Evolutionary conservation across 345 rosid genomes (phyloP).

Genomic region (Salix arbutifolia): DNA sequence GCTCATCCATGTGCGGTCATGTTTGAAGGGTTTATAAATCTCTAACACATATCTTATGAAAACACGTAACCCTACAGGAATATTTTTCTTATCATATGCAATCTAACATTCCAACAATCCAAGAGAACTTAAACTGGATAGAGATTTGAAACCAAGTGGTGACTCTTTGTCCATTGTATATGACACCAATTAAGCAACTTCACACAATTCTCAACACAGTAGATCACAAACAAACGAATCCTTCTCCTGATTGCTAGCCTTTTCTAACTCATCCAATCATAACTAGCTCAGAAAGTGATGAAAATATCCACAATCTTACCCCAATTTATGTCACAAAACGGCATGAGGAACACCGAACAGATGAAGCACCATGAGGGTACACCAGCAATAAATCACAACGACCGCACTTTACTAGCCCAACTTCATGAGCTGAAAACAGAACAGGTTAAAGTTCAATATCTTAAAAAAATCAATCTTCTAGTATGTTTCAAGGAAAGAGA

Average conservation of each 20-base stretch:
- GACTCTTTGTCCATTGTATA: background rate
- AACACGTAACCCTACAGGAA: background rate
- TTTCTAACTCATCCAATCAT: background rate
- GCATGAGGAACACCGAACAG: slow-evolving; percentile 82
- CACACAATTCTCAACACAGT: background rate
- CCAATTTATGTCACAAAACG: slow-evolving; percentile 60
- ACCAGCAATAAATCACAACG: slow-evolving; percentile 59
- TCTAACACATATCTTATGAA: background rate
- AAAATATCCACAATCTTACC: slow-evolving; percentile 40
- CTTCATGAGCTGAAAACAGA: slow-evolving; percentile 56
- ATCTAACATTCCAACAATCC: background rate
- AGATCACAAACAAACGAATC: background rate
- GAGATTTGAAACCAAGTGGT: background rate
- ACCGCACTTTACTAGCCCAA: slow-evolving; percentile 68
- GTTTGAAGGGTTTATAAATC: background rate
- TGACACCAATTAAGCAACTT: background rate
- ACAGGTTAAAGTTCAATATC: background rate
- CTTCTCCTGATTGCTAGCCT: background rate
- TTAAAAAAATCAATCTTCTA: background rate
- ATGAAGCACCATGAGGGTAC: slow-evolving; percentile 81
- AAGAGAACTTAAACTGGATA: background rate
- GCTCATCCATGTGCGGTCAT: background rate
- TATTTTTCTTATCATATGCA: background rate
- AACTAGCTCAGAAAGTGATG: background rate
- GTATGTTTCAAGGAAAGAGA: too few species aligned